Evolutionary conservation across 441 rosid species (phyloP), one percentile per base, ranked within the genome.

Genomic region (Adansonia madagascariensis): DNA sequence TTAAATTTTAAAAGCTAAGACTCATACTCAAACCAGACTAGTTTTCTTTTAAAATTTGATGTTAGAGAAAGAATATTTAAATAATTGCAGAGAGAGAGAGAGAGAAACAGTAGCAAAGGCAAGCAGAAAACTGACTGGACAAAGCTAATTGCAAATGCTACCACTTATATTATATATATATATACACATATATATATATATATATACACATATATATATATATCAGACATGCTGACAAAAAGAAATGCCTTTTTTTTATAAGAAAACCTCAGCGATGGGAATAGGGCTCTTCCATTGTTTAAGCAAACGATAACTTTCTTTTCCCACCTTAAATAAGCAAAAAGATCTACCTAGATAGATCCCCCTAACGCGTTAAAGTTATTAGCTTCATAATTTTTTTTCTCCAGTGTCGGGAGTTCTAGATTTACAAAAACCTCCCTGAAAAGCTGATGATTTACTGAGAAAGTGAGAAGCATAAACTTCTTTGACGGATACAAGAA

Each of bases 31-130:
- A 78, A 83, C 83, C 76, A 73, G 81, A 31, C 65, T 67, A 59
- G 79, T 57, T 83, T 62, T 61, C 31, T 43, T 47, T 59, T 60
- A 3, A 22, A 44, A 76, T 39, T 57, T 71, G 69, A 76, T 80
- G 73, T 66, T 78, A 61, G 43, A 4, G 73, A 47, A 50, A 66
- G 77, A 77, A 80, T 53, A 57, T 78, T 63, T 57, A 79, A 86
- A 80, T 81, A 83, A 76, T 79, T 77, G 78, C 72, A 67, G 77
- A 83, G 87, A 86, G 85, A 75, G 78, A 78, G 49, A 64, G 53
- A 72, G 79, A 84, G 84, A 85, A 78, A 62, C 53, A 39, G 43
- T 39, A 39, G 11, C 50, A 55, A 64, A 71, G 27, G 53, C 71
- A 67, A 4, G 67, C 47, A 52, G 35, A 59, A 57, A 31, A 77